Evolutionary conservation across 2,329 filamentous ascomycete species (phyloP), one percentile per base, ranked within the genome.

Genomic region (Colletotrichum costaricense): DNA sequence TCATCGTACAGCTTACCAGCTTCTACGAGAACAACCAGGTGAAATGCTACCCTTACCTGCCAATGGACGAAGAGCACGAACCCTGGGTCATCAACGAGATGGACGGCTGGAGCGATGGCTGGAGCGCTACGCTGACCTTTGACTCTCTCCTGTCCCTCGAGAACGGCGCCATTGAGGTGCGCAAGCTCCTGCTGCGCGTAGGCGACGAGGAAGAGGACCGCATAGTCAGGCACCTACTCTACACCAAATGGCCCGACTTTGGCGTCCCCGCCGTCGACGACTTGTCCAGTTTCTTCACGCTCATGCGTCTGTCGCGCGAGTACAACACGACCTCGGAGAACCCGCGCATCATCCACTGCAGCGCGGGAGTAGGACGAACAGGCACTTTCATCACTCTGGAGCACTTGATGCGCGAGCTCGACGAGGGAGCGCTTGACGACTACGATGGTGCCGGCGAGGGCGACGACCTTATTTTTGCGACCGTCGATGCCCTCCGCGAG

Each of bases 341-440:
- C 78, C 94, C 96, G 5, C 92, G 96, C 68, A 92, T 98, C 72
- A 89, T 95, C 12, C 93, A 95, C 82, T 95, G 94, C 85, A 97
- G 94, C 79, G 97, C 97, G 8, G 97, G 97, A 52, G 96, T 99
- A 16, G 97, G 97, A 14, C 91, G 97, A 68, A 97, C 94, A 8
- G 97, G 97, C 42, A 98, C 97, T 0, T 99, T 98, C 80, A 98
- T 99, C 78, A 93, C 95, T 2, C 89, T 99, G n/a, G 97, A 98
- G 82, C 95, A 97, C 82, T 89, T 99, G 30, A 88, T 97, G 75
- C 89, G 92, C 46, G 95, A 98, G 82, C 88, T 98, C 11, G 91
- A 94, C 30, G 89, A 91, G 6, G 96, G 95, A 63, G 88, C 91
- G 26, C 84, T 97, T 63, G 86, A 89, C 75, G 80, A 85, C 28